Conservation (phyloP, 2,329 filamentous ascomycete species). For the Onygena corvina region DNA sequence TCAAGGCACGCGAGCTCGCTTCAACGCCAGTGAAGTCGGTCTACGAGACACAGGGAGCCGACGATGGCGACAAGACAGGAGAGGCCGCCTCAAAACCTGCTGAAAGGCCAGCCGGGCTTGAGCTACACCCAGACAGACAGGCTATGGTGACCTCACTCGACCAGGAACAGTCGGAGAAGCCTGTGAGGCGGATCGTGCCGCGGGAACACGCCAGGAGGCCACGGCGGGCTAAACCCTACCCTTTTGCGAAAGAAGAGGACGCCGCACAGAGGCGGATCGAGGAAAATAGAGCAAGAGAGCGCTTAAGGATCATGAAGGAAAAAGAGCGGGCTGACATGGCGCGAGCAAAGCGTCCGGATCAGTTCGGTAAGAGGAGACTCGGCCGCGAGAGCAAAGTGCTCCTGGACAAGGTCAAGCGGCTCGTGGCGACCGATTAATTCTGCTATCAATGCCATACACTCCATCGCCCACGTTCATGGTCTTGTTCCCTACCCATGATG, state of each 20-base stretch:
- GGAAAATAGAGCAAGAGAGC: slow-evolving; percentile 52
- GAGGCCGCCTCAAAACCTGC: slow-evolving; percentile 22
- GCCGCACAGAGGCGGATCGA: slow-evolving; percentile 51
- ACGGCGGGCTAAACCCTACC: slow-evolving; percentile 33
- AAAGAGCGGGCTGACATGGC: slow-evolving; percentile 57
- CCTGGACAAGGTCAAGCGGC: slow-evolving; percentile 62
- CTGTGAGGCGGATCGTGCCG: slow-evolving; percentile 9
- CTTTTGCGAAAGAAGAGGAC: slow-evolving; percentile 56
- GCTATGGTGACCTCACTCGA: slow-evolving; percentile 42
- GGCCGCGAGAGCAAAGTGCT: slow-evolving; percentile 69
- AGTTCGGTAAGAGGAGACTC: slow-evolving; percentile 63
- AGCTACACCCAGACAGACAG: slow-evolving; percentile 48
- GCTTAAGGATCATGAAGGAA: slow-evolving; percentile 55
- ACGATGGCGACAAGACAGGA: slow-evolving; percentile 21
- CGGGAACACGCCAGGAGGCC: slow-evolving; percentile 20
- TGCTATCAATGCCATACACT: neutral
- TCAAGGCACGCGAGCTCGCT: slow-evolving; percentile 52
- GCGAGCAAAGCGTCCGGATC: slow-evolving; percentile 48
- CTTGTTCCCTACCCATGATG: too few species aligned
- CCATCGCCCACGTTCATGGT: too few species aligned
- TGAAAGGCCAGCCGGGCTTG: neutral
- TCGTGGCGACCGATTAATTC: slow-evolving; percentile 38
- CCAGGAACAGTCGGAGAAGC: neutral
- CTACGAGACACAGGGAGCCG: slow-evolving; percentile 23
- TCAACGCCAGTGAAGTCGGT: slow-evolving; percentile 24